phyloP scores from a whole-genome alignment of 257 asterid species.

The Petrea volubilis region DNA sequence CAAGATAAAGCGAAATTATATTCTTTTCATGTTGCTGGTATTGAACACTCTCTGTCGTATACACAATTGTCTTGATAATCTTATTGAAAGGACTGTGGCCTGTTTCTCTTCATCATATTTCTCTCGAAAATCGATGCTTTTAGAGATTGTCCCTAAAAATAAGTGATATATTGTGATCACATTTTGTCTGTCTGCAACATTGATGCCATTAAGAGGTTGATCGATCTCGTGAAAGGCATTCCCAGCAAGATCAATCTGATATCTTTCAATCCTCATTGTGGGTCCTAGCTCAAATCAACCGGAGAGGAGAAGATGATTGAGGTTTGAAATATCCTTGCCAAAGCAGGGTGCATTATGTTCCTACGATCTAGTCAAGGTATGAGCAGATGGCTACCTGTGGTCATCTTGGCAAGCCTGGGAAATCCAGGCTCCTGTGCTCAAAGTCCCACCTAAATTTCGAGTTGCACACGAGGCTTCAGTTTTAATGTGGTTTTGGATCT shows the following conservation, averaged over 20 bases:
- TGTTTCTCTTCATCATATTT: too few relatives aligned
- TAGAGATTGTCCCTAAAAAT: too few relatives aligned
- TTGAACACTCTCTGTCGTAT: too few relatives aligned
- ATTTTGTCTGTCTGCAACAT: conserved; percentile 40
- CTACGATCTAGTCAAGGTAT: conserved; percentile 77
- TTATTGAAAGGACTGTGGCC: too few relatives aligned
- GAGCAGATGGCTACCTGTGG: conserved; percentile 99
- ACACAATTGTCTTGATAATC: too few relatives aligned
- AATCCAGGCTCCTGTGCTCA: conserved; percentile 77
- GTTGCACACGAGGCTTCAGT: conserved; percentile 32
- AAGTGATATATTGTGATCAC: too few relatives aligned
- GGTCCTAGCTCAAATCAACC: conserved; percentile 80
- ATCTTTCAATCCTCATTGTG: conserved; percentile 86
- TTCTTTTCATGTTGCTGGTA: too few relatives aligned
- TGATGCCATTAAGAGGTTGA: conserved; percentile 81
- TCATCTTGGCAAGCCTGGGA: conserved; percentile 96
- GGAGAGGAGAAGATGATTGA: conserved; percentile 74
- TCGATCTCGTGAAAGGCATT: conserved; percentile 70
- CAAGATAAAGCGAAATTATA: too few relatives aligned
- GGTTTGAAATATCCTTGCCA: conserved; percentile 76
- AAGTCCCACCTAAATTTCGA: conserved; percentile 76
- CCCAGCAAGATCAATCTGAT: conserved; percentile 98
- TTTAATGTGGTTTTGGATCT: not conserved
- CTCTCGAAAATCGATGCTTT: not conserved
- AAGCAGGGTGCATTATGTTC: conserved; percentile 73